Evolutionary conservation across 805 yeast species (phyloP), one percentile per base, ranked within the genome.

Genomic region (Zygosaccharomyces bailii): DNA sequence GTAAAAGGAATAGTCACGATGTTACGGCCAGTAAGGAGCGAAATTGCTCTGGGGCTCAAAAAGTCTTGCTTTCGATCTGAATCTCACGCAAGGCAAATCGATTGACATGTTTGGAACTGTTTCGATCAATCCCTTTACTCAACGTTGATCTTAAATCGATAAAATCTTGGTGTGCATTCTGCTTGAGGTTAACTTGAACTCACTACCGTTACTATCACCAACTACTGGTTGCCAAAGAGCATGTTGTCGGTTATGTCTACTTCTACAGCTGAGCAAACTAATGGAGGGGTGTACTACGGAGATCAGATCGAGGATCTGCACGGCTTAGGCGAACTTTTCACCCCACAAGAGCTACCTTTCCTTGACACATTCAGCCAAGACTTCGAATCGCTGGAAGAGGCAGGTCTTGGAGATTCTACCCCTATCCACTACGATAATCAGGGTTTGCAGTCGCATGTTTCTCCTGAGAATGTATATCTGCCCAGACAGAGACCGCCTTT

Each of bases 401-500:
- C 19, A 17, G 23, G 27, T n/a, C 30, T 23, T 11, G 29, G 16
- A 18, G 32, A 24, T 30, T 10, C 30, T 4, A 20, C 17, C 13
- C 9, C 17, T 5, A 11, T n/a, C 25, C 30, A 17, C 17, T 13
- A 4, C 16, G 31, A n/a, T n/a, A 6, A 7, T 10, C 31, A 27
- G 31, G 14, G 31, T 10, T 27, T 27, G 31, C 31, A 27, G 31
- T 13, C 14, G 3, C 31, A 27, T 10, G 31, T n/a, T 27, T 10
- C 14, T 16, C 10, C 31, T 4, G 31, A 11, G 31, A 16, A 27
- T 11, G 13, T 7, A 10, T 27, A 27, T 16, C 3, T n/a, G 16
- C 31, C 31, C 13, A 27, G 14, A n/a, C 16, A 27, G 40, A 38
- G 37, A 25, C 48, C 42, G 34, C 52, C 56, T 2, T 25, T 39